Conservation (phyloP, 768 basidiomycete genomes). For the Kwoniella sp. region DNA sequence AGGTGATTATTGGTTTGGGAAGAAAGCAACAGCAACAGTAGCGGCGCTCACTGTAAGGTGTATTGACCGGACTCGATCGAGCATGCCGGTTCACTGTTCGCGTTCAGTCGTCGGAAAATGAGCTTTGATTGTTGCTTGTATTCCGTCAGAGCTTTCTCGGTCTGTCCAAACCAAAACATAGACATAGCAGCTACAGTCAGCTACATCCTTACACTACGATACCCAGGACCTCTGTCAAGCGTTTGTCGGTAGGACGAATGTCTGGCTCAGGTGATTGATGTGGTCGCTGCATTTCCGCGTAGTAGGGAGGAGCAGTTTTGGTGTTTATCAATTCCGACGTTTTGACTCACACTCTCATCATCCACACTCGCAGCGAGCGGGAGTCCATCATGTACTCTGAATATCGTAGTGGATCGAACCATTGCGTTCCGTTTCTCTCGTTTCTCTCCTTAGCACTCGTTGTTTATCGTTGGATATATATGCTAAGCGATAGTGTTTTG, state of each 20-base stretch:
- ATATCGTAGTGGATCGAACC: conserved; percentile 55
- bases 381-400: conserved; percentile 59
- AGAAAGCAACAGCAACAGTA: no score
- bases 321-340: no score
- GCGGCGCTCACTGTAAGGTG: conserved; percentile 78
- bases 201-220: no score
- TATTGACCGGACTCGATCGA: conserved; percentile 95
- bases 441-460: neutral
- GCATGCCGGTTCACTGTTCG: conserved; percentile 91
- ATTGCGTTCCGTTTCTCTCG: conserved; percentile 20
- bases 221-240: no score
- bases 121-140: conserved; percentile 98
- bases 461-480: no score
- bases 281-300: neutral
- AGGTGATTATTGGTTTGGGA: no score
- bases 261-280: neutral
- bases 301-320: no score
- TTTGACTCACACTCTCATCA: conserved; percentile 84
- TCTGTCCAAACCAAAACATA: conserved; percentile 61
- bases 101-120: conserved; percentile 88
- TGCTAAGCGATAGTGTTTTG: no score
- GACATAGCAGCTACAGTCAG: conserved; percentile 4
- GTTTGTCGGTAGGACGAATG: no score
- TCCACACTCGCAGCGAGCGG: conserved; percentile 95
- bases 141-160: conserved; percentile 88